Conservation (phyloP, 2,329 filamentous ascomycete species). For the Lachnellula subtilissima region DNA sequence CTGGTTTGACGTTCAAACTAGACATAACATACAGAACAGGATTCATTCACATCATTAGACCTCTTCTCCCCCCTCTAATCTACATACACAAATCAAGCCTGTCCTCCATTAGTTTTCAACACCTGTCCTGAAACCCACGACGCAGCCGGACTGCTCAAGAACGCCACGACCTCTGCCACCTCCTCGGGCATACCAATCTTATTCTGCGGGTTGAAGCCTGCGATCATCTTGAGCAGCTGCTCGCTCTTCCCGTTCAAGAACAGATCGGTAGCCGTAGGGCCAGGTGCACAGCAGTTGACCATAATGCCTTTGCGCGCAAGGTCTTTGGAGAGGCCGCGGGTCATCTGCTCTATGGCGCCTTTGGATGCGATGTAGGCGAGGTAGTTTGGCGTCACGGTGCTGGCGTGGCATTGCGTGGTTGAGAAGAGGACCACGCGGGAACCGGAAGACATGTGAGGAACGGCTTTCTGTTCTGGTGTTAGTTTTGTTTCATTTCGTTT, state of each 20-base stretch:
- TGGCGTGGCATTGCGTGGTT: slow-evolving; percentile 36
- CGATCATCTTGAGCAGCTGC: slow-evolving; percentile 37
- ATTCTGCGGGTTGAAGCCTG: slow-evolving; percentile 37
- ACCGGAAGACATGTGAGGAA: slow-evolving; percentile 46
- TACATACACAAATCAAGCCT: slow-evolving; percentile 14
- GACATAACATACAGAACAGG: no score
- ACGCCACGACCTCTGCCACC: slow-evolving; percentile 41
- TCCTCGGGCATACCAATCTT: slow-evolving; percentile 45
- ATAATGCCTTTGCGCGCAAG: slow-evolving; percentile 42
- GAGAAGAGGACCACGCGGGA: slow-evolving; percentile 50
- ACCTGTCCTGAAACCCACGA: slow-evolving; percentile 26
- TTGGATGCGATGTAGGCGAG: slow-evolving; percentile 46
- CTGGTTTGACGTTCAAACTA: no score
- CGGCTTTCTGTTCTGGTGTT: slow-evolving; percentile 39
- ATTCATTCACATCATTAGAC: no score
- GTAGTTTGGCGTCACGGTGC: slow-evolving; percentile 38
- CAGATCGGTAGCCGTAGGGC: slow-evolving; percentile 47
- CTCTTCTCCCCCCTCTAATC: no score
- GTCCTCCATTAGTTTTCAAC: slow-evolving; percentile 27
- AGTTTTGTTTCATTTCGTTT: neutral
- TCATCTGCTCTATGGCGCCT: slow-evolving; percentile 51
- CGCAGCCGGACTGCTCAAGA: slow-evolving; percentile 27
- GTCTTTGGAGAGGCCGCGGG: slow-evolving; percentile 46
- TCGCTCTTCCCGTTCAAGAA: slow-evolving; percentile 41
- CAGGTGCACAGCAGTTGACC: slow-evolving; percentile 49